Conservation (phyloP, 2,329 filamentous ascomycete genomes). For the Fusarium anguioides region DNA sequence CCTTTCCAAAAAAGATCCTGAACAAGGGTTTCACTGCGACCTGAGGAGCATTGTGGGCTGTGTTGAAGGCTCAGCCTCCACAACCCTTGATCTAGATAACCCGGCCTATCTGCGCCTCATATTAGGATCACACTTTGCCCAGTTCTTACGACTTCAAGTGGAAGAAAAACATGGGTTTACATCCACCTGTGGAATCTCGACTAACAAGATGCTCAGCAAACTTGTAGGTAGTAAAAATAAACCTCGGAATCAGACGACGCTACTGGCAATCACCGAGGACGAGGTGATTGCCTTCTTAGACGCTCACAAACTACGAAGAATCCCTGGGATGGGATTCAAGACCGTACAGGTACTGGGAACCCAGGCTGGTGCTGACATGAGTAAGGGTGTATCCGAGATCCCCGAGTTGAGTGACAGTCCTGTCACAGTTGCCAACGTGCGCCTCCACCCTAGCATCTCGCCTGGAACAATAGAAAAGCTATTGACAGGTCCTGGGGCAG, state of each 20-base stretch:
- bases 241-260: conserved; percentile 85
- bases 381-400: conserved; percentile 47
- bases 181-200: conserved; percentile 86
- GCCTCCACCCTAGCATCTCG: conserved; percentile 71
- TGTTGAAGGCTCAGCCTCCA: conserved; percentile 52
- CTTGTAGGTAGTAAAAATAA: conserved; percentile 87
- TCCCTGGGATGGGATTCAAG: conserved; percentile 88
- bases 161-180: conserved; percentile 85
- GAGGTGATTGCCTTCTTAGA: conserved; percentile 78
- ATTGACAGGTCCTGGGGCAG: conserved; percentile 75
- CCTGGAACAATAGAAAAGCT: conserved; percentile 74
- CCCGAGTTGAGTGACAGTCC: conserved; percentile 52
- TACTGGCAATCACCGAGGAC: conserved; percentile 72
- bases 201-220: conserved; percentile 87
- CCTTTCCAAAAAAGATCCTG: conserved; percentile 77
- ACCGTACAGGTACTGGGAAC: conserved; percentile 61
- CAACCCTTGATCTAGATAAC: conserved; percentile 46
- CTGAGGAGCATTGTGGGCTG: conserved; percentile 74
- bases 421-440: conserved; percentile 74
- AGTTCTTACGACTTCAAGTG: conserved; percentile 76
- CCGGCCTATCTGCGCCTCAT: conserved; percentile 70
- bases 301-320: conserved; percentile 76
- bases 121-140: conserved; percentile 84
- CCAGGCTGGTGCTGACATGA: conserved; percentile 58
- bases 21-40: conserved; percentile 83